Base-by-base conservation (phyloP, 495 filamentous ascomycete genomes). In the Podospora sp. region DNA sequence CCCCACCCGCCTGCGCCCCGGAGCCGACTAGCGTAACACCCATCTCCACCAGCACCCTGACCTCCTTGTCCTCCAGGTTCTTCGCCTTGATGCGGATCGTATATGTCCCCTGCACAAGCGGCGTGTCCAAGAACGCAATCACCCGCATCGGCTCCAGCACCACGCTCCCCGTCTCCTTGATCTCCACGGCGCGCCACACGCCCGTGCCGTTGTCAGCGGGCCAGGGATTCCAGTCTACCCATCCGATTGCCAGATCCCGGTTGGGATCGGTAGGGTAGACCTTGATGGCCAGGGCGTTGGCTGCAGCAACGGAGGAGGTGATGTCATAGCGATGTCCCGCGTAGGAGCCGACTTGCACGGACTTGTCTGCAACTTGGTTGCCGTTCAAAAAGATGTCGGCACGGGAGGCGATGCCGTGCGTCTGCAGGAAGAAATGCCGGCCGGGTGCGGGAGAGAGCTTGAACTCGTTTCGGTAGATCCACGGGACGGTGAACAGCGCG, bases 181-280 rank as follows among this genome's bases (percentile, higher is more conserved):
- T 24, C 59, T 87, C 85, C 6, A 90, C 80, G 55, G 88, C 71
- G 0, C 88, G 80, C 88, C 88, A 90, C 1, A 90, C 80, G 0
- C 88, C 88, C 0, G 84, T 87, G 24, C 78, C 78, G 60, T 84
- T 87, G 69, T 88, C 85, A 0, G 80, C 76, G 0, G 88, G 88
- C 63, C 84, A 86, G 0, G 87, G 87, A 52, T 89, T 90, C 88
- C 88, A 90, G 65, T 90, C 88, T 1, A 86, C 83, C 63, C 87
- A 90, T 0, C 87, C 86, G 21, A 86, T 69, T 0, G 83, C 86
- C 56, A 90, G 80, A 64, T 90, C 86, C 26, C 82, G 78, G 27
- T 84, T 78, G 69, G 88, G 89, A 65, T 86, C 77, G 0, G 87
- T 89, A 0, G 87, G 87, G 62, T 88, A 78, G 0, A 81, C 84